Conservation (phyloP, 2,329 filamentous ascomycete genomes). For the Diaporthe australafricana region DNA sequence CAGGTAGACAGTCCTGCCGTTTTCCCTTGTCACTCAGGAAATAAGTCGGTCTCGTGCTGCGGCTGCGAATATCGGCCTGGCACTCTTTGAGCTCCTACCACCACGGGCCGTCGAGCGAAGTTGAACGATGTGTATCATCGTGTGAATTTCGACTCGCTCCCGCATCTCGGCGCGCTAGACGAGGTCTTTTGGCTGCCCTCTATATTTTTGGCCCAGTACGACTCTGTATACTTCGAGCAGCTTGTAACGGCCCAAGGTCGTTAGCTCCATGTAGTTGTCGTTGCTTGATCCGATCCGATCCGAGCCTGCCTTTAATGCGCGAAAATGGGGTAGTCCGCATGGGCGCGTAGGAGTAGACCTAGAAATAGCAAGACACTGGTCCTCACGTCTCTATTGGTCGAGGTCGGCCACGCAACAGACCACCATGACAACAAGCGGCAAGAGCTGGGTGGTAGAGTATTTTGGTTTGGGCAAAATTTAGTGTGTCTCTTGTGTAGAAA, state of each 20-base stretch:
- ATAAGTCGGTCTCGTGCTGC: background rate
- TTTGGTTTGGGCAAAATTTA: background rate
- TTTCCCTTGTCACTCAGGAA: background rate
- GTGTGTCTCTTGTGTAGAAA: background rate
- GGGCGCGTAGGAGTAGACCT: constrained; percentile 9
- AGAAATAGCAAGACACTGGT: background rate
- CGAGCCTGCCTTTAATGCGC: background rate
- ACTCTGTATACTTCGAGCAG: background rate
- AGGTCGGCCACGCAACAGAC: background rate
- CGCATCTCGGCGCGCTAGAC: constrained; percentile 5
- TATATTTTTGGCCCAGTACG: constrained; percentile 5
- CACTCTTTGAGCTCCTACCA: constrained; percentile 2
- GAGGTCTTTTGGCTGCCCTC: background rate
- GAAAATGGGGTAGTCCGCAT: background rate
- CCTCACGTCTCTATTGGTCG: constrained; percentile 7
- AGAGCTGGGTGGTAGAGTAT: background rate
- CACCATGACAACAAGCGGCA: constrained; percentile 8
- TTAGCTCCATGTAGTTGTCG: background rate
- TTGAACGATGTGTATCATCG: constrained; percentile 10
- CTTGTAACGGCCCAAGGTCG: background rate
- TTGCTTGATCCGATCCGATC: background rate
- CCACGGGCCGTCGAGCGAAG: constrained; percentile 13
- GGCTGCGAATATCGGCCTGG: background rate
- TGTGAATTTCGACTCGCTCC: constrained; percentile 15
- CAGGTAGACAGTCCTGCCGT: background rate